These are phyloP conservation scores for Bifiguratus adelaidae DNA, from an alignment of 192 early-diverging fungal species.

Conservation along the genomic window DNA sequence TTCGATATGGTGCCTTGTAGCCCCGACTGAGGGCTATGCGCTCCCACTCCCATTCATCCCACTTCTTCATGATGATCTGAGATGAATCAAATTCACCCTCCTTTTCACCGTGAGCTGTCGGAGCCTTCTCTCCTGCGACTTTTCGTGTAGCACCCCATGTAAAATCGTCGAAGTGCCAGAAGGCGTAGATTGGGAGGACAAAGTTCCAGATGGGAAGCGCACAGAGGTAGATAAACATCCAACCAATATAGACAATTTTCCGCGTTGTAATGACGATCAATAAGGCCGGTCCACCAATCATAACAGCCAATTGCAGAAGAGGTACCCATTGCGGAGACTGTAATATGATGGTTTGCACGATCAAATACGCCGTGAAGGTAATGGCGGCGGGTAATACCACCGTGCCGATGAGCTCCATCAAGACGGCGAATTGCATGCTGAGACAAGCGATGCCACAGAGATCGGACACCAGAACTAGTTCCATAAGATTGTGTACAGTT, in stretches of 20 bases:
- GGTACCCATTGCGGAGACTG: constrained; percentile 30
- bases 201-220: constrained; percentile 94
- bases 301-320: constrained; percentile 57
- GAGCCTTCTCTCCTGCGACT: constrained; percentile 58
- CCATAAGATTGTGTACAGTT: constrained; percentile 82
- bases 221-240: constrained; percentile 79
- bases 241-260: constrained; percentile 73
- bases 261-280: constrained; percentile 83
- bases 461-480: constrained; percentile 79
- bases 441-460: constrained; percentile 85
- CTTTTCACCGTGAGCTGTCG: constrained; percentile 52
- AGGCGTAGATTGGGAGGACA: constrained; percentile 82
- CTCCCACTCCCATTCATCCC: constrained; percentile 47
- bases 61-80: constrained; percentile 37
- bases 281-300: constrained; percentile 82
- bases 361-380: constrained; percentile 37
- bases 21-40: constrained; percentile 25
- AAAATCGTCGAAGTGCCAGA: constrained; percentile 94
- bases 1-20: too few species aligned
- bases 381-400: constrained; percentile 58
- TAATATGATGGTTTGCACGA: constrained; percentile 29
- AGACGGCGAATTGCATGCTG: constrained; percentile 77
- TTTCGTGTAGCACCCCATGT: constrained; percentile 75
- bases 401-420: constrained; percentile 66
- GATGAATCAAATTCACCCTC: constrained; percentile 68